Conservation (phyloP, 768 basidiomycete species). For the Megacollybia marginata region DNA sequence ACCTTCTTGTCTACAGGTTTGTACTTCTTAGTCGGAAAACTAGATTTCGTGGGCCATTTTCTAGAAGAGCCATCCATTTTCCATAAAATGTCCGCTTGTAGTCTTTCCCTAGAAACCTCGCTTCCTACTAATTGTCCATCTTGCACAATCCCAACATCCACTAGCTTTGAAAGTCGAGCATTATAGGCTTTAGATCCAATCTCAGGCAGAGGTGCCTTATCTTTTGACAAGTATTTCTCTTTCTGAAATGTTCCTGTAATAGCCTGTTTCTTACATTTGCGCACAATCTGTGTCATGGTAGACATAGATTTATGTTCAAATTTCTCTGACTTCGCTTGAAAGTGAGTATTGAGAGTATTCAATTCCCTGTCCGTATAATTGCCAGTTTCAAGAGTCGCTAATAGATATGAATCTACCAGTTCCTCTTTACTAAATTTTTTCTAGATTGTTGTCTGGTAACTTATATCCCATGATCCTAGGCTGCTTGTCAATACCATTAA, state of each 20-base stretch:
- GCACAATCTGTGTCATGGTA: too few species aligned
- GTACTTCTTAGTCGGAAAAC: slow-evolving; percentile 12
- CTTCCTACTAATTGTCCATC: neutral
- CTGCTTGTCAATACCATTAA: neutral
- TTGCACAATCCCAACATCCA: neutral
- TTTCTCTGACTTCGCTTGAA: neutral
- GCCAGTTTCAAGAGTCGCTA: neutral
- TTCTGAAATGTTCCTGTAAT: neutral
- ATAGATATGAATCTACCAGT: slow-evolving; percentile 1
- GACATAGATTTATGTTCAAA: neutral
- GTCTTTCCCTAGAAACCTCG: neutral
- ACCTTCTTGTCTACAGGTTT: slow-evolving; percentile 14
- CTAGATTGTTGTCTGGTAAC: neutral
- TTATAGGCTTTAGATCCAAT: neutral
- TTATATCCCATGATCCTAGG: neutral
- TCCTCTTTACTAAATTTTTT: neutral
- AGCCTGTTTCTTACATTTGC: too few species aligned
- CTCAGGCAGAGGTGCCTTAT: neutral
- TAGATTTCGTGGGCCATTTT: neutral
- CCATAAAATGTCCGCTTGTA: neutral
- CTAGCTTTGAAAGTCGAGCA: neutral
- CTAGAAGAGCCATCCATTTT: too few species aligned
- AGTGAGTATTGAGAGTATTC: neutral
- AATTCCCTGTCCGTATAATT: neutral
- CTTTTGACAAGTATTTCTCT: too few species aligned